A percentile compares a stretch with the other conserved stretches of the same genome.
These are phyloP conservation scores for Emmonsia crescens DNA, from an alignment of 2,329 filamentous ascomycete genomes.

Conservation along the genomic window DNA sequence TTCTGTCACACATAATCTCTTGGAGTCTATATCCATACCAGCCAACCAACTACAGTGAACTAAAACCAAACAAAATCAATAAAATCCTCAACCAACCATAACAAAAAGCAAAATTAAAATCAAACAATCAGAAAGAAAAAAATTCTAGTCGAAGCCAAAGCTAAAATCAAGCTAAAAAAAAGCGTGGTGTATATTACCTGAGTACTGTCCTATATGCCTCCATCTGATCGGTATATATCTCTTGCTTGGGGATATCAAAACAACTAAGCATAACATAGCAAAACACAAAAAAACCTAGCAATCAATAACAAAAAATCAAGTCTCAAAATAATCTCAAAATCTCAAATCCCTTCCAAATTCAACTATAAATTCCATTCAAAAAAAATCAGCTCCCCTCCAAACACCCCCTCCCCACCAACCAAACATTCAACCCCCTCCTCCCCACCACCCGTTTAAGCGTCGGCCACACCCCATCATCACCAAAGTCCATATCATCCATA, in stretches of 20 bases:
- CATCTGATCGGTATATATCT: neutral
- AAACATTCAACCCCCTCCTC: constrained; percentile 39
- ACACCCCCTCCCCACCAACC: constrained; percentile 27
- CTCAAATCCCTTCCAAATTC: neutral
- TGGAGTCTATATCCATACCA: no score
- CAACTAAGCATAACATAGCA: neutral
- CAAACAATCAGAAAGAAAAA: no score
- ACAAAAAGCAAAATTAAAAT: no score
- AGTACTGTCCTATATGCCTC: no score
- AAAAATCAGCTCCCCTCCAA: constrained; percentile 7
- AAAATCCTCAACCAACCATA: no score
- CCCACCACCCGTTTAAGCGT: constrained; percentile 39
- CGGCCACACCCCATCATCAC: constrained; percentile 35
- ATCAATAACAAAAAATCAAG: neutral
- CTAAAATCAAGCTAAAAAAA: neutral
- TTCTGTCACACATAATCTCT: no score
- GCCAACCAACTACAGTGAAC: no score
- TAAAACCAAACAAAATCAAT: no score
- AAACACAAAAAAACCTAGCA: neutral
- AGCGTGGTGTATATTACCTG: neutral
- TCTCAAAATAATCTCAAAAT: neutral
- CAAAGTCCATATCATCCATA: constrained; percentile 43
- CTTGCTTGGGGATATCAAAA: neutral
- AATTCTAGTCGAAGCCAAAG: neutral
- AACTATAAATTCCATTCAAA: neutral